Evolutionary conservation across 2,329 filamentous ascomycete species (phyloP).

Genomic region (Trichoderma aggressivum): DNA sequence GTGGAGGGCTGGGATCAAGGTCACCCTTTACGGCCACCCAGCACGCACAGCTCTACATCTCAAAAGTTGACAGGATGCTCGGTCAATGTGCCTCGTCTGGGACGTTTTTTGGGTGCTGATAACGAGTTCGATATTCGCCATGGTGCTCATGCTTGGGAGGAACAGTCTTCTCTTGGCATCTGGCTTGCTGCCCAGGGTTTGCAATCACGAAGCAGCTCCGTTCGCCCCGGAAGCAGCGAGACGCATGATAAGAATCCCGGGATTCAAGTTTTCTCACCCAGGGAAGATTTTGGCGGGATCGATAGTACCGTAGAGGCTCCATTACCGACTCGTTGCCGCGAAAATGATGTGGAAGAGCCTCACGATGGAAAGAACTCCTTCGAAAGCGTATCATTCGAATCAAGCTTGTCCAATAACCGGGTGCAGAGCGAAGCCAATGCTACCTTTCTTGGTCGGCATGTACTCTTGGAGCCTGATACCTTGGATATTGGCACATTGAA

Average conservation of each 20-base stretch:
- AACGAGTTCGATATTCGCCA: slow-evolving; percentile 31
- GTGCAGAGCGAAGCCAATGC: background rate
- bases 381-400: slow-evolving; percentile 5
- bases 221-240: background rate
- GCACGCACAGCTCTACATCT: slow-evolving; percentile 2
- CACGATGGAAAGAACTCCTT: background rate
- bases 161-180: slow-evolving; percentile 34
- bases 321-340: slow-evolving; percentile 5
- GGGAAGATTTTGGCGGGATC: slow-evolving; percentile 17
- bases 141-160: slow-evolving; percentile 32
- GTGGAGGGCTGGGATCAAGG: background rate
- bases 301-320: slow-evolving; percentile 19
- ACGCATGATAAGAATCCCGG: background rate
- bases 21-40: background rate
- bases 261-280: background rate
- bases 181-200: slow-evolving; percentile 38
- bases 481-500: background rate
- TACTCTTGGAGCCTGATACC: background rate
- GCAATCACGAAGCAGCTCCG: slow-evolving; percentile 29
- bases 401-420: background rate
- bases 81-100: slow-evolving; percentile 17
- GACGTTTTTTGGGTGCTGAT: slow-evolving; percentile 22
- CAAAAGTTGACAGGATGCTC: slow-evolving; percentile 18
- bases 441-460: background rate
- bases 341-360: background rate